Evolutionary conservation across 169 alveolate genomes (phyloP).

Genomic region (Cryptosporidium meleagridis): DNA sequence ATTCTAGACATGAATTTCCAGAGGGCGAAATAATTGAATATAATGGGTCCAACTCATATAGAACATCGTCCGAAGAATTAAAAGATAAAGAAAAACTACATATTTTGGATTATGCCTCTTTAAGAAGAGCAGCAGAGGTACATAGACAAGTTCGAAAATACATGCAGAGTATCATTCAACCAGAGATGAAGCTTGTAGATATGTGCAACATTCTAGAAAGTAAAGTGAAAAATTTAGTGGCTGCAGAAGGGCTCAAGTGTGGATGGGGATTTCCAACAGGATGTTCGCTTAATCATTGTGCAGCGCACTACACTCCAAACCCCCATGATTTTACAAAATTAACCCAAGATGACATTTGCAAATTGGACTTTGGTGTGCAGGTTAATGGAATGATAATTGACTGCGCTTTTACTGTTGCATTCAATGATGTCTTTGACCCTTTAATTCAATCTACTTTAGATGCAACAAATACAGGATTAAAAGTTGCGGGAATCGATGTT

Average conservation of each 20-base stretch:
- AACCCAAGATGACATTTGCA: constrained; percentile 94
- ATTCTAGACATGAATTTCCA: constrained; percentile 76
- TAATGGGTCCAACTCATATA: constrained; percentile 85
- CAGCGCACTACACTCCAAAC: constrained; percentile 99
- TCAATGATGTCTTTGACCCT: constrained; percentile 87
- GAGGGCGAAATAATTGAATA: constrained; percentile 90
- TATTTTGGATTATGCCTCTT: constrained; percentile 88
- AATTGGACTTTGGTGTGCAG: constrained; percentile 99
- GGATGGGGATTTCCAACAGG: constrained; percentile 99
- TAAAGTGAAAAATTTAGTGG: constrained; percentile 94
- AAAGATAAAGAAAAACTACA: constrained; percentile 89
- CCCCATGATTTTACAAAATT: constrained; percentile 82
- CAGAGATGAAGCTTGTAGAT: constrained; percentile 95
- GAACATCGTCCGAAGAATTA: constrained; percentile 90
- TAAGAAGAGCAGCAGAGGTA: constrained; percentile 99
- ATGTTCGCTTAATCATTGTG: constrained; percentile 94
- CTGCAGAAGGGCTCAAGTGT: constrained; percentile 94
- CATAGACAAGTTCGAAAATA: constrained; percentile 98
- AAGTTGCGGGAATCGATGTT: constrained; percentile 99
- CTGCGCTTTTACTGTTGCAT: constrained; percentile 99
- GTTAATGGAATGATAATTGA: constrained; percentile 99
- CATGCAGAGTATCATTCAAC: constrained; percentile 93
- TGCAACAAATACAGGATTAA: constrained; percentile 98
- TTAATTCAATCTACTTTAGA: constrained; percentile 96
- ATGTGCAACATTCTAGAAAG: constrained; percentile 95